Conservation (phyloP, 2,329 filamentous ascomycete species). For the Trichoderma oligosporum region DNA sequence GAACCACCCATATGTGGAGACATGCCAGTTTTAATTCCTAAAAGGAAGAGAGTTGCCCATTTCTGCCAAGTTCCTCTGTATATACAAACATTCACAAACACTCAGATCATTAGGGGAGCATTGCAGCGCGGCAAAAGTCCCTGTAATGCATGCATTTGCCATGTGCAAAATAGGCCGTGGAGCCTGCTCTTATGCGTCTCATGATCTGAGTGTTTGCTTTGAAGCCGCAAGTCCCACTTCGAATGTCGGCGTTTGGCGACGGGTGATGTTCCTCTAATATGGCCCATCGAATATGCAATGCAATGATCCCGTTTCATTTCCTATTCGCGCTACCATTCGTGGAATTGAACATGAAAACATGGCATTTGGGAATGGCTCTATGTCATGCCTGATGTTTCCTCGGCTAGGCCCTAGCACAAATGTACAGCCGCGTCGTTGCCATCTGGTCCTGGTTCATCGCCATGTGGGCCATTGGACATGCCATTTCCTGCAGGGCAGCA, state of each 20-base stretch:
- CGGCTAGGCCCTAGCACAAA: background rate
- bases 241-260: background rate
- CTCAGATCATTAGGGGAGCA: background rate
- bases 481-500: conserved; percentile 3
- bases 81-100: background rate
- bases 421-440: background rate
- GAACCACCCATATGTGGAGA: background rate
- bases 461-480: conserved; percentile 1
- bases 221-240: background rate
- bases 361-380: background rate
- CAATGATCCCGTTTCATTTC: conserved; percentile 21
- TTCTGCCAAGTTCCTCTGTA: background rate
- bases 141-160: conserved; percentile 15
- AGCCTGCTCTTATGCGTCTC: background rate
- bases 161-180: background rate
- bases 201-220: conserved; percentile 1
- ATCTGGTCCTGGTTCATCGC: background rate
- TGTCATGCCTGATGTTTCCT: conserved; percentile 4
- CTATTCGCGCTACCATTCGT: conserved; percentile 7
- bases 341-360: background rate
- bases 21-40: too few relatives aligned
- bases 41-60: too few relatives aligned
- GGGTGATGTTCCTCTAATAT: background rate
- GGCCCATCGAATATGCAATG: conserved; percentile 18
- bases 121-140: conserved; percentile 13